Evolutionary conservation across 192 early-diverging fungal genomes (phyloP).

Genomic region (Geosiphon pyriformis): DNA sequence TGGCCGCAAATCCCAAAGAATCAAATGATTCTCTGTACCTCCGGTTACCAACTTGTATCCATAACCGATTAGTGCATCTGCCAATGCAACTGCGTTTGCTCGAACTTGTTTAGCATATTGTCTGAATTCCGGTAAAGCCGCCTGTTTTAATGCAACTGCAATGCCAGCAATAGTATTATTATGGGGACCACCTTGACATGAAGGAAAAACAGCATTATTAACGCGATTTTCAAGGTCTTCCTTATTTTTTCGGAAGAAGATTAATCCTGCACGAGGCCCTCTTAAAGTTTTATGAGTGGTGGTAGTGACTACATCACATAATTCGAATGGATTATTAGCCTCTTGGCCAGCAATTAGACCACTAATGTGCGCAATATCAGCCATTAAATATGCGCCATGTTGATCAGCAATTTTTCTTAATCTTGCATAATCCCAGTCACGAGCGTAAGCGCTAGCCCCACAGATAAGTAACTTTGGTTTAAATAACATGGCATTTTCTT

Average conservation of each 20-base stretch:
- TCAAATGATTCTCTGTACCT: conserved; percentile 96
- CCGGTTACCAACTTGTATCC: conserved; percentile 95
- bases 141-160: conserved; percentile 98
- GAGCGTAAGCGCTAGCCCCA: conserved; percentile 96
- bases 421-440: conserved; percentile 97
- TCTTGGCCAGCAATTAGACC: conserved; percentile 92
- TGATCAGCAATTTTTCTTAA: conserved; percentile 96
- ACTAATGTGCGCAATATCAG: conserved; percentile 98
- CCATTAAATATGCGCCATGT: conserved; percentile 94
- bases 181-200: conserved; percentile 99
- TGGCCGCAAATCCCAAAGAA: conserved; percentile 97
- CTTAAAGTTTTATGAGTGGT: conserved; percentile 99
- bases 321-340: conserved; percentile 90
- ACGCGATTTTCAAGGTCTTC: conserved; percentile 87
- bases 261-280: conserved; percentile 97
- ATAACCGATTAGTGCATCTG: conserved; percentile 62
- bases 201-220: conserved; percentile 99
- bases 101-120: conserved; percentile 94
- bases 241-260: conserved; percentile 90
- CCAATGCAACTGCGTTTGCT: conserved; percentile 86
- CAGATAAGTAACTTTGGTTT: conserved; percentile 98
- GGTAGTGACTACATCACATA: conserved; percentile 98
- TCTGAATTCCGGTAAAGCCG: conserved; percentile 87
- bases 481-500: conserved; percentile 90
- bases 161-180: conserved; percentile 99